Evolutionary conservation across 768 basidiomycete species (phyloP).

Genomic region (Multifurca ochricompacta): DNA sequence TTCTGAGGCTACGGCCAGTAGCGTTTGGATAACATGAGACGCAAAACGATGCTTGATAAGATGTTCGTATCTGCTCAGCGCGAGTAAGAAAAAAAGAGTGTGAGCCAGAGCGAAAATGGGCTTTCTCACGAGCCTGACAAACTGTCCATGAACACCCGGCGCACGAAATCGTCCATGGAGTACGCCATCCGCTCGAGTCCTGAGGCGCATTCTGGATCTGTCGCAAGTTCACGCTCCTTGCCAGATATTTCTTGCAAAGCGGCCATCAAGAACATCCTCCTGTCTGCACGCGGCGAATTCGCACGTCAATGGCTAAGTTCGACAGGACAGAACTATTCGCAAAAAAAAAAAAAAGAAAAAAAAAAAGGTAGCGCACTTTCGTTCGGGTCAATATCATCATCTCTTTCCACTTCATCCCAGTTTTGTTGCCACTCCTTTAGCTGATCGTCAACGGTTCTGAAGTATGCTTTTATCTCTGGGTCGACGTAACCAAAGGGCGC

Average conservation of each 20-base stretch:
- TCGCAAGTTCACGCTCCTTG: slow-evolving; percentile 85
- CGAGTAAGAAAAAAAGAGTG: background rate
- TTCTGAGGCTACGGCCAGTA: slow-evolving; percentile 58
- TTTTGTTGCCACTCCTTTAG: slow-evolving; percentile 79
- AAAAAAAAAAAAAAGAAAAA: slow-evolving; percentile 18
- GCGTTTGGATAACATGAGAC: slow-evolving; percentile 91
- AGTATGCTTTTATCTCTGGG: slow-evolving; percentile 87
- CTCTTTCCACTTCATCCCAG: slow-evolving; percentile 37
- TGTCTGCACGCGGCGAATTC: slow-evolving; percentile 2
- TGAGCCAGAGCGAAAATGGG: background rate
- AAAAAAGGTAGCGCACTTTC: slow-evolving; percentile 42
- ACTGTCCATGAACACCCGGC: slow-evolving; percentile 83
- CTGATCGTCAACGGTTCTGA: slow-evolving; percentile 80
- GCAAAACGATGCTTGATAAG: slow-evolving; percentile 80
- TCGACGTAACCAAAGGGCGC: slow-evolving; percentile 90
- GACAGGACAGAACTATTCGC: slow-evolving; percentile 19
- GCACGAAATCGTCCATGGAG: slow-evolving; percentile 95
- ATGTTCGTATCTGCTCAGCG: slow-evolving; percentile 43
- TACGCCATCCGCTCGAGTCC: slow-evolving; percentile 84
- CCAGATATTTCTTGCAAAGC: slow-evolving; percentile 78
- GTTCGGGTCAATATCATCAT: slow-evolving; percentile 52
- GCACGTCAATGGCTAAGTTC: background rate
- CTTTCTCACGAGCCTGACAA: slow-evolving; percentile 77
- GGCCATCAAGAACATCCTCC: slow-evolving; percentile 60
- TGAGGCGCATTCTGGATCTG: slow-evolving; percentile 89